Conservation (phyloP, 1,284 basidiomycete genomes). For the Phylloboletellus chloephorus region DNA sequence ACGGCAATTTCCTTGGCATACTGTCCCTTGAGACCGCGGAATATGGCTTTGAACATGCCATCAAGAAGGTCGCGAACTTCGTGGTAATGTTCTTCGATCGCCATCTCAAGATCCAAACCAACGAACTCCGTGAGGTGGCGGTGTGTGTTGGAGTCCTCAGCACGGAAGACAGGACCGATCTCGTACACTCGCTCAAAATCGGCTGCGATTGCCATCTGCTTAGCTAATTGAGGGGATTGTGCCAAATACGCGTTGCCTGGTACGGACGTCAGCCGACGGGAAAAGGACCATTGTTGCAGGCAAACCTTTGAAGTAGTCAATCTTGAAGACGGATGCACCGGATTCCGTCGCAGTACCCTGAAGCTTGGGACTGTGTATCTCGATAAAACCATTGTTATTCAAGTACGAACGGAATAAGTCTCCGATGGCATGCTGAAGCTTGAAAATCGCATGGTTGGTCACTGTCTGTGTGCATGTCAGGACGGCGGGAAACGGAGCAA, state of each 20-base stretch:
- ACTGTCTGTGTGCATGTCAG: slow-evolving; percentile 57
- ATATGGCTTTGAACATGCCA: slow-evolving; percentile 77
- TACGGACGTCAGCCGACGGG: slow-evolving; percentile 10
- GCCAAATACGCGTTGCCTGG: slow-evolving; percentile 87
- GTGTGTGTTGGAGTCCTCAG: slow-evolving; percentile 97
- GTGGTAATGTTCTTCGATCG: slow-evolving; percentile 97
- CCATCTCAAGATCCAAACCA: slow-evolving; percentile 98
- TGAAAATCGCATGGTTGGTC: slow-evolving; percentile 97
- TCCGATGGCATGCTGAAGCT: slow-evolving; percentile 83
- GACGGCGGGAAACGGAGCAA: slow-evolving; percentile 1
- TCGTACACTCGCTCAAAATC: slow-evolving; percentile 99
- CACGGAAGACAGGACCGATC: slow-evolving; percentile 94
- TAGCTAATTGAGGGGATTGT: slow-evolving; percentile 94
- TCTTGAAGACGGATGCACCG: slow-evolving; percentile 96
- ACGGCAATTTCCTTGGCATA: slow-evolving; percentile 79
- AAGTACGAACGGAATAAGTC: slow-evolving; percentile 88
- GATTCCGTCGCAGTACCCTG: slow-evolving; percentile 97
- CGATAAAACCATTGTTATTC: slow-evolving; percentile 72
- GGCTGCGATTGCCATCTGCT: slow-evolving; percentile 99
- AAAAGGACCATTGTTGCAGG: neutral
- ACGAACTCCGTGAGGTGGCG: slow-evolving; percentile 99
- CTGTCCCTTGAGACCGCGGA: slow-evolving; percentile 72
- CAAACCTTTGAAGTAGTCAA: slow-evolving; percentile 93
- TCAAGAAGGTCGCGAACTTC: slow-evolving; percentile 90
- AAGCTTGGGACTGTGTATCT: slow-evolving; percentile 97